Base-by-base conservation (phyloP, 2,329 filamentous ascomycete species). In the Cadophora malorum region DNA sequence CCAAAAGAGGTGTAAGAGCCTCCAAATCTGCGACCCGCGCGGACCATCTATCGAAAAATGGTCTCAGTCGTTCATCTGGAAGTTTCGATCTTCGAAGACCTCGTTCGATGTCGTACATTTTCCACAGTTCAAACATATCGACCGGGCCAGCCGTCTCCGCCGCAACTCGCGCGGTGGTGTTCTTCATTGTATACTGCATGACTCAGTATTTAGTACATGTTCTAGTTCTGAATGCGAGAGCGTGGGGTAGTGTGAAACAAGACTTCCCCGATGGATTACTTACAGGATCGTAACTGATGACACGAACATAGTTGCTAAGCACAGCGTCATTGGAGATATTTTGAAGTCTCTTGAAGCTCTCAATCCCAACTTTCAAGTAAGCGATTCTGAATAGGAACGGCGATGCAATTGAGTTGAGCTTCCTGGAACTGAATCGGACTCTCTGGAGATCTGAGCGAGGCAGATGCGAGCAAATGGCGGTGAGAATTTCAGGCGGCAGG, bases 401-500 rank as follows among this genome's bases (percentile, higher is more conserved):
- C 2, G 56, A 25, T 19, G 56, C 35, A 10, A 45, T 38, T 7
- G n/a, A 25, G 12, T 59, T 59, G 56, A 59, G 33, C 14, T 4
- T 59, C 21, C 28, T 45, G 1, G 35, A 59, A 19, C 35, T 28
- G 33, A 59, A 33, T 9, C 56, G n/a, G 21, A 12, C 56, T 12
- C n/a, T 41, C 21, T 59, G 25, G 21, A 59, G 56, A 12, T 41
- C 33, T 25, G 8, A 35, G 3, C 56, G 56, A 25, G 35, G 35
- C 8, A 59, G 35, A 45, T 28, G 35, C 1, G 56, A 25, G 35
- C 56, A 59, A 38, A 59, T 45, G 35, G 33, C 33, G 56, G 56
- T 59, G 33, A 59, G 56, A 19, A 59, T 59, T 25, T 59, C 56
- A 41, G 35, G 33, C 3, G 56, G 56, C 21, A 59, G 56, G 56